Conservation (phyloP, 768 basidiomycete genomes). For the Auriscalpium microsporum region DNA sequence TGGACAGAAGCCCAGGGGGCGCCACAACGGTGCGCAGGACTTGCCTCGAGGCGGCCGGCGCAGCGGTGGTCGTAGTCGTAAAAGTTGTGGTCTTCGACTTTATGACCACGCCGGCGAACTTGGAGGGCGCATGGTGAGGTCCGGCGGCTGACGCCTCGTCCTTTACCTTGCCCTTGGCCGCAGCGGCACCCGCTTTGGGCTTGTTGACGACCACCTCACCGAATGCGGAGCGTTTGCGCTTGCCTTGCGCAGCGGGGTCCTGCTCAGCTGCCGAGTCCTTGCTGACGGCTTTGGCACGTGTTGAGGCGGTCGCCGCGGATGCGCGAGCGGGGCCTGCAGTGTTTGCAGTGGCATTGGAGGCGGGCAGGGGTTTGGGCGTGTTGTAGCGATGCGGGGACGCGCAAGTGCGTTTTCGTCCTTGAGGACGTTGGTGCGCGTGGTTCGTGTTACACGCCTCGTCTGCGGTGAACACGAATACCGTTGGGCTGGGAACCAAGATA, state of each 20-base stretch:
- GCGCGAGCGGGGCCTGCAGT: slow-evolving; percentile 31
- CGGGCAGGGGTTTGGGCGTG: slow-evolving; percentile 52
- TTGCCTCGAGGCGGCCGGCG: slow-evolving; percentile 31
- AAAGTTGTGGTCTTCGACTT: slow-evolving; percentile 43
- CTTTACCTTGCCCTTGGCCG: slow-evolving; percentile 48
- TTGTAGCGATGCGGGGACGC: slow-evolving; percentile 50
- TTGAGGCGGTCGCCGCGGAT: slow-evolving; percentile 41
- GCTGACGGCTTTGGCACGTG: slow-evolving; percentile 38
- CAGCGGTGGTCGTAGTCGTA: slow-evolving; percentile 7
- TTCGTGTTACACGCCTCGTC: slow-evolving; percentile 59
- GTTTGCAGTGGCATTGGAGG: slow-evolving; percentile 30
- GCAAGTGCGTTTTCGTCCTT: slow-evolving; percentile 69
- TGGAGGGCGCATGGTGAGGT: slow-evolving; percentile 28
- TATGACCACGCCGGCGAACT: slow-evolving; percentile 52
- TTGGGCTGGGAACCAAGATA: background rate
- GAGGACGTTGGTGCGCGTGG: slow-evolving; percentile 41
- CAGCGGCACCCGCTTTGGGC: slow-evolving; percentile 24
- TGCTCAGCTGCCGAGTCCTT: slow-evolving; percentile 35
- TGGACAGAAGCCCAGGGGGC: slow-evolving; percentile 1
- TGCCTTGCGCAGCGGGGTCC: slow-evolving; percentile 43
- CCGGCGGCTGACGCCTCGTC: slow-evolving; percentile 23
- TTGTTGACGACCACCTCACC: slow-evolving; percentile 62
- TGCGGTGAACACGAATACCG: slow-evolving; percentile 17
- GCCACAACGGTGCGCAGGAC: slow-evolving; percentile 43
- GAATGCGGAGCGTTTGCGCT: slow-evolving; percentile 70